These are phyloP conservation scores for Cladosporium colombiae DNA, from an alignment of 2,329 filamentous ascomycete species.

Conservation along the genomic window DNA sequence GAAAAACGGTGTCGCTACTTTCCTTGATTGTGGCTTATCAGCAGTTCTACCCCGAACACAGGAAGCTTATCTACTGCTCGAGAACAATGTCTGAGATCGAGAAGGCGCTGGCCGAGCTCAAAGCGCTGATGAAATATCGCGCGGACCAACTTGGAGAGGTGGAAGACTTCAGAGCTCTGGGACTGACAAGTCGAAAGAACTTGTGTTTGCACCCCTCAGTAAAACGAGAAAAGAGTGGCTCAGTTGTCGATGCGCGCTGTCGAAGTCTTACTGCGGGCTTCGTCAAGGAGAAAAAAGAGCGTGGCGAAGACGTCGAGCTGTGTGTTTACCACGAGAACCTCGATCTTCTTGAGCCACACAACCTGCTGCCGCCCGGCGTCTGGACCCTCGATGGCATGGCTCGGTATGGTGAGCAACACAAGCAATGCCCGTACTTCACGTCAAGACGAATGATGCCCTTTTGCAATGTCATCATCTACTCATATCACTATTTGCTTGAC, in stretches of 20 bases:
- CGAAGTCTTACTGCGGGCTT: constrained; percentile 94
- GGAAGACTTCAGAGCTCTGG: constrained; percentile 91
- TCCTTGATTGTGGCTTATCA: constrained; percentile 97
- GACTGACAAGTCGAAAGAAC: constrained; percentile 95
- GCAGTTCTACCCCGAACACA: constrained; percentile 85
- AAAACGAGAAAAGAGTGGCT: constrained; percentile 92
- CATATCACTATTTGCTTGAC: constrained; percentile 96
- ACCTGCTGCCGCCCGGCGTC: constrained; percentile 89
- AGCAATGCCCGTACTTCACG: constrained; percentile 97
- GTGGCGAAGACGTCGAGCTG: constrained; percentile 88
- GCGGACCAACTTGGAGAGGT: constrained; percentile 82
- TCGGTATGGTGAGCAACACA: constrained; percentile 88
- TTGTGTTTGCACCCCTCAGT: constrained; percentile 94
- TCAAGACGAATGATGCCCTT: constrained; percentile 98
- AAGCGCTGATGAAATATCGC: constrained; percentile 92
- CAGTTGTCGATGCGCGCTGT: constrained; percentile 92
- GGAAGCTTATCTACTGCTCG: constrained; percentile 98
- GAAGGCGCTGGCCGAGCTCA: constrained; percentile 89
- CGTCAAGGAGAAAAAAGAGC: constrained; percentile 95
- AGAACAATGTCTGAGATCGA: constrained; percentile 99
- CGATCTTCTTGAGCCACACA: constrained; percentile 90
- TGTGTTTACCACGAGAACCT: constrained; percentile 99
- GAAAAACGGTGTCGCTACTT: constrained; percentile 92
- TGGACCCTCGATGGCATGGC: constrained; percentile 92
- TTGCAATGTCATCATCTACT: constrained; percentile 99